Conservation (phyloP, 2,329 filamentous ascomycete genomes). For the Paecilomyces dactylethromorphus region DNA sequence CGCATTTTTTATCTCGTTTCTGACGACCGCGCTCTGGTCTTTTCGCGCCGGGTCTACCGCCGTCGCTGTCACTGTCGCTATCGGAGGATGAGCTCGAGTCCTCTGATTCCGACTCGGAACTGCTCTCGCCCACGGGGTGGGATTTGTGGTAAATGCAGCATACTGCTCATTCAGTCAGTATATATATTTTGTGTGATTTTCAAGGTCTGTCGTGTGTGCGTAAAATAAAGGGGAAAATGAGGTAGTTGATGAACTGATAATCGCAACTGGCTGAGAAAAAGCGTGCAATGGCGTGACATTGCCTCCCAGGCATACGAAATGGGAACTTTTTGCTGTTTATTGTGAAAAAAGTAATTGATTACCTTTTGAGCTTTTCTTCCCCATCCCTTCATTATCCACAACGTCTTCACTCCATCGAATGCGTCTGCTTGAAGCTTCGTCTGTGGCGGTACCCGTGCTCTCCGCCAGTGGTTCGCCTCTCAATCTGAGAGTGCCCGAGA, state of each 20-base stretch:
- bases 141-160: slow-evolving; percentile 97
- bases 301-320: not conserved
- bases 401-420: slow-evolving; percentile 93
- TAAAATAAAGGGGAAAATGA: no score
- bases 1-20: slow-evolving; percentile 11
- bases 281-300: no score
- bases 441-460: slow-evolving; percentile 4
- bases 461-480: slow-evolving; percentile 17
- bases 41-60: slow-evolving; percentile 15
- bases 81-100: slow-evolving; percentile 51
- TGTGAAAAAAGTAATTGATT: slow-evolving; percentile 9
- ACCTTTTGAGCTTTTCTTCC: slow-evolving; percentile 94
- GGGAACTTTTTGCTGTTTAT: not conserved
- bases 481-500: slow-evolving; percentile 25
- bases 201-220: no score
- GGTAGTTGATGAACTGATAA: no score
- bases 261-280: no score
- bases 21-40: slow-evolving; percentile 2
- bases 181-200: not conserved
- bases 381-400: slow-evolving; percentile 90
- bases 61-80: slow-evolving; percentile 30
- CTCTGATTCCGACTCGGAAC: slow-evolving; percentile 43
- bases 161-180: slow-evolving; percentile 48
- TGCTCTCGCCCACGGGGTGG: slow-evolving; percentile 74
- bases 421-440: slow-evolving; percentile 44